A percentile compares a stretch with the other conserved stretches of the same genome.
These are phyloP conservation scores for Paecilomyces fulvus DNA, from an alignment of 2,329 filamentous ascomycete genomes.

Conservation along the genomic window DNA sequence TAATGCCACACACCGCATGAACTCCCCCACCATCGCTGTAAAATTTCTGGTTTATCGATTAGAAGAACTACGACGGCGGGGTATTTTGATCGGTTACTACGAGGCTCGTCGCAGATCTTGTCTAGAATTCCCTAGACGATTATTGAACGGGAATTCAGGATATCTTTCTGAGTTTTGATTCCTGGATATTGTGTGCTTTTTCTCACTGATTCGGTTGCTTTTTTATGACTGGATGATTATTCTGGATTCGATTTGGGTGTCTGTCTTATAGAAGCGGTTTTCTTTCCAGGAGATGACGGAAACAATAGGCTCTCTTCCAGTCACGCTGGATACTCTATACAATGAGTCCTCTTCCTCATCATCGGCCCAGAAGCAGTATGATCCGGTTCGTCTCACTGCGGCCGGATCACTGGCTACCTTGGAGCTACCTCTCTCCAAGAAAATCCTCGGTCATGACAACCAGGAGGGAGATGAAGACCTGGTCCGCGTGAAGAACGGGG, in stretches of 20 bases:
- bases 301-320: constrained; percentile 12
- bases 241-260: neutral
- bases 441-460: constrained; percentile 29
- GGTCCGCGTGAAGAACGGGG: constrained; percentile 20
- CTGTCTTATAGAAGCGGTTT: neutral
- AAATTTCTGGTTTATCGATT: constrained; percentile 1
- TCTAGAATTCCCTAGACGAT: neutral
- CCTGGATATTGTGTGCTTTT: no score
- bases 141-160: neutral
- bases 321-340: constrained; percentile 27
- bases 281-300: constrained; percentile 16
- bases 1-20: neutral
- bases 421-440: constrained; percentile 28
- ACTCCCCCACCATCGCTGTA: neutral
- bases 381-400: constrained; percentile 26
- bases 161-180: neutral
- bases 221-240: neutral
- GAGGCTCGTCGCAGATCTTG: neutral
- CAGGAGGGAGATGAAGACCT: constrained; percentile 17
- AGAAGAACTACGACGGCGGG: neutral
- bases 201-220: neutral
- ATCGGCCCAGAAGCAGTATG: constrained; percentile 22
- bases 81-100: neutral
- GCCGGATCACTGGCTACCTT: constrained; percentile 24
- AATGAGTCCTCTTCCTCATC: constrained; percentile 12